Evolutionary conservation across 1,284 basidiomycete species (phyloP), one percentile per base, ranked within the genome.

Genomic region (Vanrija sp.): DNA sequence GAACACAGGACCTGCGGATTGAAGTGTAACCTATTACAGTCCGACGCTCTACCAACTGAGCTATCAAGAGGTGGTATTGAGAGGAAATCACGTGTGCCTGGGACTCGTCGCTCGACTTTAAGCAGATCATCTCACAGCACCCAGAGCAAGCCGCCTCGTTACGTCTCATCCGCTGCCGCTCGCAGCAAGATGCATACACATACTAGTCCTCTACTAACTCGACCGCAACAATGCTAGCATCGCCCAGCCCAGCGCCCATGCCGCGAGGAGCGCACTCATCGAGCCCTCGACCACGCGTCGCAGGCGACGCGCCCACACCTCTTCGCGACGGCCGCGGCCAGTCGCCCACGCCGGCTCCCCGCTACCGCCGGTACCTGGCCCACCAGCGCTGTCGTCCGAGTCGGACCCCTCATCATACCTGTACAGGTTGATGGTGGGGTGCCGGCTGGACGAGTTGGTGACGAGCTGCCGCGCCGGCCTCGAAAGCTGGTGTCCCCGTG

Each of bases 151-250:
- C 2, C 25, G 2, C 3, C 12, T 10, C 2, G 25, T 10, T 8
- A 10, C 25, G 25, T 6, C 25, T 10, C 25, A 27, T 27, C 25
- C 7, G 8, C 12, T 27, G 12, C 31, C 12, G n/a, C n/a, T n/a
- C n/a, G n/a, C 8, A 31, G 38, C n/a, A 39, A 39, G n/a, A 39
- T 46, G 25, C 24, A 19, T 20, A 27, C 27, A 24, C 10, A 19
- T 18, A 31, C 31, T 31, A 31, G 12, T 14, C 31, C 4, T 31
- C 31, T 31, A 31, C 53, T 59, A 64, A 41, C 66, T 67, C n/a
- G 62, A 65, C n/a, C 63, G 41, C 39, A 69, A 50, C 6, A 69
- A 47, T 22, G 61, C 66, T 22, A 69, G 49, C 60, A 69, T 63
- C 7, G 46, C 55, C 67, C 67, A 69, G 0, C 67, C 67, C 10